Evolutionary conservation across 2,329 filamentous ascomycete genomes (phyloP), one percentile per base, ranked within the genome.

Genomic region (Exserohilum turcica): DNA sequence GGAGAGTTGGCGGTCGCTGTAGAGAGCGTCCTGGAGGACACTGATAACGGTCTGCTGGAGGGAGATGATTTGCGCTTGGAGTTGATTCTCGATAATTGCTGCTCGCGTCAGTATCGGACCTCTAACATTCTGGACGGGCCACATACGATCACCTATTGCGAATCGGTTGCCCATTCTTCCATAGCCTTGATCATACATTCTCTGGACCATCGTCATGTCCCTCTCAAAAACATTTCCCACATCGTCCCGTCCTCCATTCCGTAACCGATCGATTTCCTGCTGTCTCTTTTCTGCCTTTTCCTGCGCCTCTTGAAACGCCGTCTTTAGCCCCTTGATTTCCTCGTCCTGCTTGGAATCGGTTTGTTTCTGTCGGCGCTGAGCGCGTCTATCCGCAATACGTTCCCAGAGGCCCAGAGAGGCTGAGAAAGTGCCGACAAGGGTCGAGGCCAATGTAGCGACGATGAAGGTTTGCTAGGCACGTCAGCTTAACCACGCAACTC

Each of bases 41-140:
- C 65, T 66, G 54, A 78, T 78, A 49, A 78, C 76, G 9, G 76
- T 76, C 36, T 77, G 74, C 50, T 78, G 76, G 15, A 78, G 70
- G 9, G 68, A 60, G 40, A 78, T 77, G 56, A 77, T 73, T 48
- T 77, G 75, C 9, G 72, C 72, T 59, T 77, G 76, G 24, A 78
- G 70, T 45, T 71, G 68, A 54, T 77, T 78, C 50, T 77, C 73
- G 3, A 75, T 75, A 19, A 76, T 66, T 15, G 72, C 74, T 77
- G 50, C 3, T 24, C 5, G 7, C 7, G 9, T 59, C 33, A 61
- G 52, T 40, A 40, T 35, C 9, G 9, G 8, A 18, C 13, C 12
- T 27, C 8, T 9, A 29, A 15, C 27, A 8, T 13, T 10, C 9
- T 28, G 15, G 6, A 15, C 28, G 16, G 31, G 13, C 15, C 1